Evolutionary conservation across 2,329 filamentous ascomycete species (phyloP), one percentile per base, ranked within the genome.

Genomic region (Fusarium setosum): DNA sequence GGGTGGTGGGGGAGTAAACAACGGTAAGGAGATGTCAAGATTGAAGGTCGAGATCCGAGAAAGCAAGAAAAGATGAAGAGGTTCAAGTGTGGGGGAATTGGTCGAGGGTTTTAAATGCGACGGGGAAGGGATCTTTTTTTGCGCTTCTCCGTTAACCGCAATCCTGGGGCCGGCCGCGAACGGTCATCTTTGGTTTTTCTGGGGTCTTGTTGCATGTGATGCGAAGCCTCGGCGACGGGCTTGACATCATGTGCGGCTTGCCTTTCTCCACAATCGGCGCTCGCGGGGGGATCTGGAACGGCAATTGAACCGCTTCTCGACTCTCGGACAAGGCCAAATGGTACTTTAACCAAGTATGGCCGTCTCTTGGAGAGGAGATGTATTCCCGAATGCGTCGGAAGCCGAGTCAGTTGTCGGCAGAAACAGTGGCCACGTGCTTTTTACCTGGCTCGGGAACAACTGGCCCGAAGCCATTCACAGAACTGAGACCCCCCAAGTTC

Each of bases 41-140:
- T 48, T 18, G 37, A 21, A 58, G 40, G 42, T 49, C 23, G 21
- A 47, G 29, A 60, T 50, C 26, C 18, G 21, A 50, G 18, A 8
- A 26, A 44, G 56, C 35, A 48, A 50, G 23, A 47, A 17, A 40
- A 9, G 49, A 56, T 42, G 23, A 40, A 41, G 18, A 58, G 34
- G 29, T 6, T 8, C 50, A 59, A 48, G 50, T 59, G 67, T 67
- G 66, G 63, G 61, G 65, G 65, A 59, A 60, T 56, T 57, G 44
- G n/a, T 24, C 45, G 62, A 61, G 59, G 67, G 58, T 63, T 71
- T 69, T 65, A 70, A 70, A 65, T 51, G 44, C 26, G 59, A 56
- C 53, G 35, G 31, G 48, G 37, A 34, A 47, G 54, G 47, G 55
- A 69, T 21, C 31, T 29, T 31, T 29, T 41, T 34, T 6, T 5